These are phyloP conservation scores for Trypanosoma melophagium DNA, from an alignment of 208 protist species.

Conservation along the genomic window DNA sequence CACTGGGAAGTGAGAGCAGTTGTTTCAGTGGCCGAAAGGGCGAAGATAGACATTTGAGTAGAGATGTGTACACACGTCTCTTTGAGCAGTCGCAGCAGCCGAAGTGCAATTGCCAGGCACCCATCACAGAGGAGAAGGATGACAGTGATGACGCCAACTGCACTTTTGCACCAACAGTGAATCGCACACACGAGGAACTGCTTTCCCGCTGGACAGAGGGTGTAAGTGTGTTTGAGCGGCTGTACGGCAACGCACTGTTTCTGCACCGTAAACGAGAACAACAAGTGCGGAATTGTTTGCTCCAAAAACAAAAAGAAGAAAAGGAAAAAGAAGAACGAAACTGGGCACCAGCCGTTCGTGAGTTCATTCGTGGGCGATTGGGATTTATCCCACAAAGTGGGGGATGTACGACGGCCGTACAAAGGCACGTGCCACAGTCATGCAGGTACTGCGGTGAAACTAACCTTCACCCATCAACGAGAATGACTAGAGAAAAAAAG, in stretches of 20 bases:
- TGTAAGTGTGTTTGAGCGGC: constrained; percentile 23
- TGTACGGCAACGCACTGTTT: constrained; percentile 28
- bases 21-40: neutral
- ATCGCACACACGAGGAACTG: constrained; percentile 23
- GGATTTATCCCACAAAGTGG: no score
- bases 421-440: no score
- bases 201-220: constrained; percentile 18
- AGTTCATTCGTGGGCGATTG: no score
- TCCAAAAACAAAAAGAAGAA: no score
- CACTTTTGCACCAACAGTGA: constrained; percentile 16
- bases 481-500: no score
- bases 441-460: no score
- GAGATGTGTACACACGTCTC: constrained; percentile 16
- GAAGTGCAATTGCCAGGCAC: constrained; percentile 16
- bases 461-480: no score
- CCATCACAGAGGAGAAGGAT: neutral
- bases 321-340: no score
- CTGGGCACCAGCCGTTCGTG: no score
- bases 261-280: constrained; percentile 5
- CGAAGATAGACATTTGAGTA: neutral
- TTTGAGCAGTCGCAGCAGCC: constrained; percentile 5
- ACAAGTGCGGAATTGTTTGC: neutral
- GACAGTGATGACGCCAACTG: constrained; percentile 22
- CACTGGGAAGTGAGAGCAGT: neutral
- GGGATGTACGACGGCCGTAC: no score